These are phyloP conservation scores for Oehlia diaphana DNA, from an alignment of 192 early-diverging fungal species.

Conservation along the genomic window DNA sequence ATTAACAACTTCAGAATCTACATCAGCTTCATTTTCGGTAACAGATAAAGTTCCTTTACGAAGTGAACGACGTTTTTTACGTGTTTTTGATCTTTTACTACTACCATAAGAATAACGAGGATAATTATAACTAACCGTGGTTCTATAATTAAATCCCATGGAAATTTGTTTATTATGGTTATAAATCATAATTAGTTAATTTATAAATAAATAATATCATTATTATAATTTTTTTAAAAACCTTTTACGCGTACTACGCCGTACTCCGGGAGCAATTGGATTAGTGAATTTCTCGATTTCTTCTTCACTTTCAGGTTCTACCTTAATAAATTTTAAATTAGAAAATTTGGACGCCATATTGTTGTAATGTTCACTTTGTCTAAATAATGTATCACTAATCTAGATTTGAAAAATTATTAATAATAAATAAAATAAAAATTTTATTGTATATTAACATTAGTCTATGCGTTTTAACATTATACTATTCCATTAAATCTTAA, in stretches of 20 bases:
- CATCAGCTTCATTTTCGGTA: slow-evolving; percentile 15
- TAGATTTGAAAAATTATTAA: not conserved
- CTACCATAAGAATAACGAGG: not conserved
- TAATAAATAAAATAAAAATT: not conserved
- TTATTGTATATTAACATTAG: not conserved
- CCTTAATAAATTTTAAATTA: not conserved
- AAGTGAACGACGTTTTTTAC: not conserved
- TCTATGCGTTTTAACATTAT: not conserved
- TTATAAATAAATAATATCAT: not conserved
- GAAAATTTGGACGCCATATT: not conserved
- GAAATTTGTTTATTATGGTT: too few species aligned
- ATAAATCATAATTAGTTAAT: not conserved
- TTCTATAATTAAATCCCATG: not conserved
- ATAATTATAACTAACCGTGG: not conserved
- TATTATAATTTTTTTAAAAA: not conserved
- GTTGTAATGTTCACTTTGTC: not conserved
- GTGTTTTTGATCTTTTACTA: not conserved
- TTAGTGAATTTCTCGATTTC: not conserved
- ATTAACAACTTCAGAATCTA: not conserved
- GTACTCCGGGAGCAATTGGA: not conserved
- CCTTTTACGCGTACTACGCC: not conserved
- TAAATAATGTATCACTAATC: not conserved
- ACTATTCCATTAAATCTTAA: not conserved
- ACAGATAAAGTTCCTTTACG: not conserved
- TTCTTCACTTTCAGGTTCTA: not conserved